A percentile compares a stretch with the other conserved stretches of the same genome.
These are phyloP conservation scores for Fusarium falciforme DNA, from an alignment of 2,329 filamentous ascomycete genomes.

Conservation along the genomic window DNA sequence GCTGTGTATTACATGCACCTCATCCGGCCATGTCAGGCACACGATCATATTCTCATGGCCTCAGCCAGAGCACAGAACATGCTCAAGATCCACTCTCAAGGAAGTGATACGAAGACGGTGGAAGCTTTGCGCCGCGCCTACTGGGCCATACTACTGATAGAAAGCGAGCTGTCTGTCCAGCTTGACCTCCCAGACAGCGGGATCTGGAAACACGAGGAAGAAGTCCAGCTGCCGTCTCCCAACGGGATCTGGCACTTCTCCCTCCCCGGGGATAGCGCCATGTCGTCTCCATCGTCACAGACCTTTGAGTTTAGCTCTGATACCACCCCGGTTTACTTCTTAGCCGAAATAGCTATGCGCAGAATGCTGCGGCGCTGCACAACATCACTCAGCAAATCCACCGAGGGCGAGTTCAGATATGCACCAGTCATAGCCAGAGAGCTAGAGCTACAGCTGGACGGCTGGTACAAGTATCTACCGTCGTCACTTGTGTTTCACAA, in stretches of 20 bases:
- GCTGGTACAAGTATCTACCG: constrained; percentile 47
- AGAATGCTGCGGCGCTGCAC: constrained; percentile 48
- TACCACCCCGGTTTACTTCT: constrained; percentile 40
- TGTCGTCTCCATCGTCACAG: constrained; percentile 2
- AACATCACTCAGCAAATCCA: constrained; percentile 35
- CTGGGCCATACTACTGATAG: constrained; percentile 7
- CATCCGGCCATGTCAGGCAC: constrained; percentile 1
- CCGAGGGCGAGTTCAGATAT: constrained; percentile 34
- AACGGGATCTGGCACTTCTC: neutral
- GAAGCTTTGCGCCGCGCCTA: constrained; percentile 1
- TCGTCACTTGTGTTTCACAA: neutral
- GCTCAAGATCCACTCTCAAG: neutral
- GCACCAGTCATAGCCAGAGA: constrained; percentile 46
- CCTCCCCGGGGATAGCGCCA: neutral
- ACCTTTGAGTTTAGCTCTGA: constrained; percentile 1
- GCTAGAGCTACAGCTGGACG: constrained; percentile 48
- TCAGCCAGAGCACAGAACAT: constrained; percentile 2
- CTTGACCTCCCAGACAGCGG: constrained; percentile 2
- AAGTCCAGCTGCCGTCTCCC: constrained; percentile 3
- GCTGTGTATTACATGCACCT: neutral
- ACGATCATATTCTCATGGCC: constrained; percentile 2
- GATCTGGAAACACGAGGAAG: constrained; percentile 3
- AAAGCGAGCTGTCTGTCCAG: constrained; percentile 3
- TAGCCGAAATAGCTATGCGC: constrained; percentile 49
- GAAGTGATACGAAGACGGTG: neutral